Evolutionary conservation across 768 basidiomycete species (phyloP), one percentile per base, ranked within the genome.

Genomic region (Phlegmacium glaucopus): DNA sequence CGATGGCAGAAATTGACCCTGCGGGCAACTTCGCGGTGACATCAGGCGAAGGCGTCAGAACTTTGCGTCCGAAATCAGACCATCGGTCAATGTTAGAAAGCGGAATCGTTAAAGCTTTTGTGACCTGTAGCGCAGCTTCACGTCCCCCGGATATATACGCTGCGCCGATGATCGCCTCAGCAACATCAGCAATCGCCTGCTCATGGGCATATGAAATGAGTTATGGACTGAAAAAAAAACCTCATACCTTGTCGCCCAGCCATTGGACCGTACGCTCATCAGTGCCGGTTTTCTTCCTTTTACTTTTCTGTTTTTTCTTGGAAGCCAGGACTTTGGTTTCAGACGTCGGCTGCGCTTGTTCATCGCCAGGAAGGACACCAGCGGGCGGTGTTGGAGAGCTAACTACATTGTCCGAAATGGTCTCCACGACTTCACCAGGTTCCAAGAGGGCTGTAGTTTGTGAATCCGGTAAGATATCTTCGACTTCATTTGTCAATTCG

Each of bases 81-180:
- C 88, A 91, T 25, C 72, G 72, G 47, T 80, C 77, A 45, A 90
- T 67, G 53, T 75, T 68, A 3, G 77, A 74, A n/a, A 90, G 67
- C 1, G 83, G 80, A 30, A 93, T 67, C 43, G 78, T 74, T 56
- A 94, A 68, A 17, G 75, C 74, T 59, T 86, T 88, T 36, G 78
- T 75, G 17, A 75, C 79, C 50, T 75, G 74, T 39, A 90, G 74
- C 6, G 85, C 90, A 15, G 67, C 63, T 44, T 87, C 84, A 41
- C 74, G 71, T 44, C 89, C 90, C 9, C 85, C 85, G 17, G 84
- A 80, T 38, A 87, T 70, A 60, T 83, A 91, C 4, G 86, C 88
- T 13, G 90, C 90, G 28, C 85, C 91, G 22, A 92, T 81, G 49
- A 93, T 80, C 4, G 91, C 88, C 65, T 94, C 91, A 8, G 80